Evolutionary conservation across 257 asterid species (phyloP).

Genomic region (Anisodus acutangulus): DNA sequence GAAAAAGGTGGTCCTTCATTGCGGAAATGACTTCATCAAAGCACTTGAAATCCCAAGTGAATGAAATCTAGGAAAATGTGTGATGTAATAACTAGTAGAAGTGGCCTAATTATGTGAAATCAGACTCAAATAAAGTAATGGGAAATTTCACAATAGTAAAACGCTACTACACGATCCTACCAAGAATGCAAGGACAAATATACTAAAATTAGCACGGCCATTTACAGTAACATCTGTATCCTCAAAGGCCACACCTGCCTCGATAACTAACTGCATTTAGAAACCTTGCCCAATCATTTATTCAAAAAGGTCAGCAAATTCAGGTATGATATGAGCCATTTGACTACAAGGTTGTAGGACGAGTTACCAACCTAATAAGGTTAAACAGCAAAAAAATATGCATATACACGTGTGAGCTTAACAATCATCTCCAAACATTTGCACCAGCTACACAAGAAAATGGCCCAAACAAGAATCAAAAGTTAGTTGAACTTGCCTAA

Average conservation of each 20-base stretch:
- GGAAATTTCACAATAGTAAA: background rate
- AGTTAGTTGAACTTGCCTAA: slow-evolving; percentile 57
- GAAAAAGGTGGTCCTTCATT: background rate
- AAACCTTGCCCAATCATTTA: background rate
- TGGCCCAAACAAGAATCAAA: slow-evolving; percentile 18
- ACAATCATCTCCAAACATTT: background rate
- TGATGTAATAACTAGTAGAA: background rate
- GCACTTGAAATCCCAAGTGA: slow-evolving; percentile 17
- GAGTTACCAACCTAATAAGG: slow-evolving; percentile 8
- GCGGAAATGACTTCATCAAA: slow-evolving; percentile 7
- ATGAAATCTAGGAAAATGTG: background rate
- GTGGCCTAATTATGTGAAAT: background rate
- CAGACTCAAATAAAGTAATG: background rate
- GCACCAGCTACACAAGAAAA: slow-evolving; percentile 17
- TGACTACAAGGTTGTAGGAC: background rate
- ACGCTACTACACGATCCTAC: background rate
- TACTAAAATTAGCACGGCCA: background rate
- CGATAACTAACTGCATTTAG: background rate
- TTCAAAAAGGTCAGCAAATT: background rate
- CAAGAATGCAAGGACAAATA: background rate
- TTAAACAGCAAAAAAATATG: background rate
- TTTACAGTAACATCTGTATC: slow-evolving; percentile 15
- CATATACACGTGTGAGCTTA: background rate
- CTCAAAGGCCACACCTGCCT: slow-evolving; percentile 14
- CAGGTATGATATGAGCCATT: background rate